Conservation (phyloP, 129 eudicot genomes). For the Sambucus nigra region DNA sequence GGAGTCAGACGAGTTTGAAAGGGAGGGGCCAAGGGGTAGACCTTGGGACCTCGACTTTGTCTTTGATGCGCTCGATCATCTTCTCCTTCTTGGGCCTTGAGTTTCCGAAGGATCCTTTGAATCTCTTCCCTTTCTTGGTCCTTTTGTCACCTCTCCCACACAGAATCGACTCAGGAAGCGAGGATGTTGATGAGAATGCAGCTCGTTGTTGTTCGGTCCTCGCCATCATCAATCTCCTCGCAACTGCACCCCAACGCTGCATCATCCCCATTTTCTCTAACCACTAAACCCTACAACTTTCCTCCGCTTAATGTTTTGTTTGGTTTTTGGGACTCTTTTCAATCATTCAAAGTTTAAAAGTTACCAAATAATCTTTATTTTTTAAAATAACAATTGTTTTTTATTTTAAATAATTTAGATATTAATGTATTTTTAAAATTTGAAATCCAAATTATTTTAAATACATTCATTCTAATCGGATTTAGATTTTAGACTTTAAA, state of each 20-base stretch:
- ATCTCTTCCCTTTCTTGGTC: conserved; percentile 80
- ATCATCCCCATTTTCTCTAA: conserved; percentile 40
- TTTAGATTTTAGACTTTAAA: no score
- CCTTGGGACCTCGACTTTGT: conserved; percentile 90
- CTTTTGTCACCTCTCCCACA: conserved; percentile 97
- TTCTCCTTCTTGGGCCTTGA: conserved; percentile 79
- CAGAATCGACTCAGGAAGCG: conserved; percentile 32
- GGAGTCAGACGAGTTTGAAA: conserved; percentile 62
- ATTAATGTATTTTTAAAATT: no score
- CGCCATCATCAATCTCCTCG: conserved; percentile 30
- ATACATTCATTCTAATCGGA: no score
- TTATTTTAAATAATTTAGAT: no score
- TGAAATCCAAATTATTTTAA: no score
- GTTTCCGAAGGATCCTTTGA: conserved; percentile 85
- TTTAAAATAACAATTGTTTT: no score
- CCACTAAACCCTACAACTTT: no score
- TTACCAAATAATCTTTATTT: no score
- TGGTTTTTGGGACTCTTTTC: no score
- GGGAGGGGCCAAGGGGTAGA: conserved; percentile 99
- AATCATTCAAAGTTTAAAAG: no score
- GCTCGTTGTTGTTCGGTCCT: conserved; percentile 14
- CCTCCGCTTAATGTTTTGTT: no score
- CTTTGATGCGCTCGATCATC: conserved; percentile 78
- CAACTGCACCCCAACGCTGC: conserved; percentile 47
- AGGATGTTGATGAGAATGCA: conserved; percentile 33